Evolutionary conservation across 805 yeast genomes (phyloP), one percentile per base, ranked within the genome.

Genomic region (Spencermartinsiella europaea): DNA sequence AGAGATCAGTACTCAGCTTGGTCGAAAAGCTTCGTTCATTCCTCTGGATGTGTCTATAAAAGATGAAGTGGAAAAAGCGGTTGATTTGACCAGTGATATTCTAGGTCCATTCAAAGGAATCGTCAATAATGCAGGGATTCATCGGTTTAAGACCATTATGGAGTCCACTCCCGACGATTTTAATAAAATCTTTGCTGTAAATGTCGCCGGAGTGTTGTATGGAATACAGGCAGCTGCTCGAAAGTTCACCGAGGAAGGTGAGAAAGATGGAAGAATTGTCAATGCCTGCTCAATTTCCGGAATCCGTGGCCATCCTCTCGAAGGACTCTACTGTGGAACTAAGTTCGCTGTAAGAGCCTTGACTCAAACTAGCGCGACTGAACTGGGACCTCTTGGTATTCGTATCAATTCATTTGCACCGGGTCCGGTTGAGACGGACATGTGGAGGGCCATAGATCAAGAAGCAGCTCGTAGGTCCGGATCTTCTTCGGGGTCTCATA

Each of bases 361-460:
- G n/a, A 37, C 40, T 20, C 21, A 19, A 17, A 15, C 22, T n/a
- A 20, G n/a, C 8, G 40, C n/a, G 17, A 34, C 15, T n/a, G 37
- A 34, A 34, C 37, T 34, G 37, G 37, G 17, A 8, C 17, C 37
- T 34, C 37, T 10, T 12, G 40, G 40, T 4, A 17, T 37, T 16
- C 40, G 40, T 10, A 20, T 37, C n/a, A 37, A 37, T n/a, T 37
- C 40, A 12, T 15, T 37, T 10, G 21, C 40, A 37, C 40, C 40
- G 5, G 40, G 40, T 4, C 21, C 15, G 5, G 20, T 20, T 7
- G n/a, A 17, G 15, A 37, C 40, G 10, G 21, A 15, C 20, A 16
- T 37, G 21, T 15, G n/a, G n/a, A 5, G 8, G 8, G 20, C n/a
- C 5, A 12, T 37, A 7, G 15, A 10, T 7, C 21, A 37, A 15